Conservation (phyloP, 1,284 basidiomycete genomes). For the Cutaneotrichosporon cavernicola region DNA sequence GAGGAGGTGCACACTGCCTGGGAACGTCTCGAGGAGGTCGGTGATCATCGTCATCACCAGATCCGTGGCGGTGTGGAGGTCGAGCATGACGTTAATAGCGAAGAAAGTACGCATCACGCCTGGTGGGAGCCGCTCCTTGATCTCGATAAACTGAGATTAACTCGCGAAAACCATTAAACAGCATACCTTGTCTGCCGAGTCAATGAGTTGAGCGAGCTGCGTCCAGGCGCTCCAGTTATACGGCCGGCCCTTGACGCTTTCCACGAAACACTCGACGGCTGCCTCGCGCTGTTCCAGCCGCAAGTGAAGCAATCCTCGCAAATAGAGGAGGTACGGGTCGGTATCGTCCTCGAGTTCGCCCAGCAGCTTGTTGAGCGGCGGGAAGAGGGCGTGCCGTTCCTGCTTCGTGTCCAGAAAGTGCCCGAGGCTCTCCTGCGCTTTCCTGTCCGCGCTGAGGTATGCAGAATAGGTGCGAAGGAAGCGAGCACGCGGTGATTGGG, state of each 20-base stretch:
- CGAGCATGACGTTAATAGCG: constrained; percentile 82
- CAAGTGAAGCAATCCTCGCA: constrained; percentile 75
- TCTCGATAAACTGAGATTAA: constrained; percentile 43
- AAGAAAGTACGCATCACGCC: constrained; percentile 63
- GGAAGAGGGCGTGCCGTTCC: constrained; percentile 63
- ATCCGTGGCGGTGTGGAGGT: constrained; percentile 82
- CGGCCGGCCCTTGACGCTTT: constrained; percentile 75
- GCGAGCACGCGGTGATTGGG: constrained; percentile 66
- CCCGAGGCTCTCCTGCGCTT: constrained; percentile 53
- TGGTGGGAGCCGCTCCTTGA: constrained; percentile 49
- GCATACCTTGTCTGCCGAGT: constrained; percentile 83
- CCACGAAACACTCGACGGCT: constrained; percentile 76
- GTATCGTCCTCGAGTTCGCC: constrained; percentile 61
- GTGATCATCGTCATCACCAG: constrained; percentile 71
- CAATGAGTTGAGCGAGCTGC: constrained; percentile 73
- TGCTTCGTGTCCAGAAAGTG: constrained; percentile 63
- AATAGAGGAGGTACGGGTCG: constrained; percentile 77
- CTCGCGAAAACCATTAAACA: not conserved
- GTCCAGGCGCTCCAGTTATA: constrained; percentile 98
- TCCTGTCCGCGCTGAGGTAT: constrained; percentile 62
- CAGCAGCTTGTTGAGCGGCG: constrained; percentile 65
- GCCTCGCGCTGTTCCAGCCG: constrained; percentile 75
- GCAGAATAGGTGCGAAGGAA: constrained; percentile 79
- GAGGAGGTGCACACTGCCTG: constrained; percentile 80
- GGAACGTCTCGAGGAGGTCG: constrained; percentile 76